Percentiles rank a stretch among this genome's conserved stretches.
Evolutionary conservation across 768 basidiomycete genomes (phyloP).

Genomic region (Krasilnikovozyma curviuscula): DNA sequence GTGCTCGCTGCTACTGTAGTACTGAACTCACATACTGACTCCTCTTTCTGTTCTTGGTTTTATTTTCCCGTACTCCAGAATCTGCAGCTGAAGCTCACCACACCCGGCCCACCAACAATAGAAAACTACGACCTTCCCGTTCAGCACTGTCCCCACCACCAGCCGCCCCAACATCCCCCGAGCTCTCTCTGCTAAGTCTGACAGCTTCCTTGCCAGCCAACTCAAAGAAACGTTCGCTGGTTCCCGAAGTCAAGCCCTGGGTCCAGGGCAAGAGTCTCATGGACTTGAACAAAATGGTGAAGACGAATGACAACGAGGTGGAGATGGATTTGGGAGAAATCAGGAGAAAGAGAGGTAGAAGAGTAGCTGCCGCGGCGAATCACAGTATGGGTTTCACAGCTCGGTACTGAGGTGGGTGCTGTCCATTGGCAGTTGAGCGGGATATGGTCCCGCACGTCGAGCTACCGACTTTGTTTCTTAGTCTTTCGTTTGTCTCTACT

Average conservation of each 20-base stretch:
- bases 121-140: constrained; percentile 6
- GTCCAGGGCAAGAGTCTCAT: constrained; percentile 20
- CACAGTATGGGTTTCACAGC: too few relatives aligned
- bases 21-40: constrained; percentile 7
- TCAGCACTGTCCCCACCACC: constrained; percentile 7
- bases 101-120: neutral
- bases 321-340: constrained; percentile 20
- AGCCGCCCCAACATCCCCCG: neutral
- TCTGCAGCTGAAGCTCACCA: neutral
- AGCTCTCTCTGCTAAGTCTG: neutral
- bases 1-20: constrained; percentile 6
- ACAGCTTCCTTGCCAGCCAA: neutral
- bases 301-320: constrained; percentile 18
- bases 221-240: constrained; percentile 12
- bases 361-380: constrained; percentile 11
- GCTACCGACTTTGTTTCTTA: too few relatives aligned
- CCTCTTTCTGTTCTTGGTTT: constrained; percentile 1
- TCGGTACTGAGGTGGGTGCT: too few relatives aligned
- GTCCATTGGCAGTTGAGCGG: too few relatives aligned
- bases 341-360: constrained; percentile 17
- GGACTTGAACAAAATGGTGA: constrained; percentile 15
- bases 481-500: too few relatives aligned
- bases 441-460: too few relatives aligned
- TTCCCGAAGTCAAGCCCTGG: constrained; percentile 15
- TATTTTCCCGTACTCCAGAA: neutral